phyloP scores from a whole-genome alignment of 2,329 filamentous ascomycete genomes.

The Epicoccum nigrum region DNA sequence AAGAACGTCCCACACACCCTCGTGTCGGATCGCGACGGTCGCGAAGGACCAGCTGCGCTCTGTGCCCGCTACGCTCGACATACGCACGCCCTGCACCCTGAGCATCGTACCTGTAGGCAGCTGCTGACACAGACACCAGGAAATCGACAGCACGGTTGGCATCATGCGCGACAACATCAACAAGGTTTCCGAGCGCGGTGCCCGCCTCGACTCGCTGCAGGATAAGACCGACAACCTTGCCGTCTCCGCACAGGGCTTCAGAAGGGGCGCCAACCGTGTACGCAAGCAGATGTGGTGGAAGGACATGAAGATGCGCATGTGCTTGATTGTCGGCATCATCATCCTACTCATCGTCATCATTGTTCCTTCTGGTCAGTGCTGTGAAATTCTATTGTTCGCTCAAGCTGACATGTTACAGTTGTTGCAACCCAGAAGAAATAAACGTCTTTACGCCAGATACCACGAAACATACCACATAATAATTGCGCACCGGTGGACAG shows the following conservation, averaged over 20 bases:
- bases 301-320: constrained; percentile 99
- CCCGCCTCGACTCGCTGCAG: constrained; percentile 83
- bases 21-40: no score
- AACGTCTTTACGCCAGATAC: constrained; percentile 32
- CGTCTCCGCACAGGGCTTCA: constrained; percentile 91
- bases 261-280: constrained; percentile 92
- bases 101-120: not conserved
- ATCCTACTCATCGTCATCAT: constrained; percentile 93
- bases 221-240: constrained; percentile 95
- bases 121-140: constrained; percentile 59
- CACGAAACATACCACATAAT: constrained; percentile 40
- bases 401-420: constrained; percentile 29
- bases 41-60: not conserved
- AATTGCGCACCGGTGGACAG: constrained; percentile 31
- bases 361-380: constrained; percentile 79
- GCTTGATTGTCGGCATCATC: constrained; percentile 88
- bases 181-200: constrained; percentile 92
- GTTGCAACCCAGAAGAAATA: constrained; percentile 33
- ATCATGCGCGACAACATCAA: constrained; percentile 98
- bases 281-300: constrained; percentile 99
- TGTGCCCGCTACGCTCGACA: not conserved
- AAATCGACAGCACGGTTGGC: constrained; percentile 95
- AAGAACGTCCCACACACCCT: not conserved
- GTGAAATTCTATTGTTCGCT: no score
- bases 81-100: not conserved